A percentile compares a stretch with the other conserved stretches of the same genome.
These are phyloP conservation scores for Silene uniflora DNA, from an alignment of 148 eudicot species.

Conservation along the genomic window DNA sequence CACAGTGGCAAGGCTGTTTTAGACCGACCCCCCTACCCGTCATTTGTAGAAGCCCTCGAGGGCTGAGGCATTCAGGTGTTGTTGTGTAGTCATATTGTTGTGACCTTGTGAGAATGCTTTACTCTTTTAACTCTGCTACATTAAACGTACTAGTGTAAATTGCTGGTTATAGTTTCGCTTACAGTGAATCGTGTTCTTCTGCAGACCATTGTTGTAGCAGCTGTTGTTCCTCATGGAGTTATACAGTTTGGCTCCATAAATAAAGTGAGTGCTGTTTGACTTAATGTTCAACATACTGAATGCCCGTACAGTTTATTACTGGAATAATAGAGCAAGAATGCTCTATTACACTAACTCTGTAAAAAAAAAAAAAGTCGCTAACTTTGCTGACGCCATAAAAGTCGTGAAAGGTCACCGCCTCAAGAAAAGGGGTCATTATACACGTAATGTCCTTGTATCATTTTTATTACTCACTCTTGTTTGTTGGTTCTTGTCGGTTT, in stretches of 20 bases:
- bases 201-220: slow-evolving; percentile 22
- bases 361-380: too few relatives aligned
- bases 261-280: slow-evolving; percentile 40
- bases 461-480: background rate
- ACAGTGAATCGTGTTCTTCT: slow-evolving; percentile 1
- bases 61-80: too few relatives aligned
- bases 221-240: slow-evolving; percentile 21
- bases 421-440: too few relatives aligned
- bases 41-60: too few relatives aligned
- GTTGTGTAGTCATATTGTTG: background rate
- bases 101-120: background rate
- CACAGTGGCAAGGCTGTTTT: too few relatives aligned
- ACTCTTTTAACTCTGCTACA: background rate
- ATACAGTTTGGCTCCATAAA: slow-evolving; percentile 40
- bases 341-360: too few relatives aligned
- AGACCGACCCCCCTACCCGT: too few relatives aligned
- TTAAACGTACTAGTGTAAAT: background rate
- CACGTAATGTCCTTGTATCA: too few relatives aligned
- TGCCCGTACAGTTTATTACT: background rate
- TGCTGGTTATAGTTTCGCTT: background rate
- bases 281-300: background rate
- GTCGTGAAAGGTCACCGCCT: too few relatives aligned
- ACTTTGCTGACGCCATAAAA: too few relatives aligned
- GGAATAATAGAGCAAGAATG: too few relatives aligned
- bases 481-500: background rate